Conservation (phyloP, 1,139 yeast genomes). For the Scheffersomyces parashehatae region DNA sequence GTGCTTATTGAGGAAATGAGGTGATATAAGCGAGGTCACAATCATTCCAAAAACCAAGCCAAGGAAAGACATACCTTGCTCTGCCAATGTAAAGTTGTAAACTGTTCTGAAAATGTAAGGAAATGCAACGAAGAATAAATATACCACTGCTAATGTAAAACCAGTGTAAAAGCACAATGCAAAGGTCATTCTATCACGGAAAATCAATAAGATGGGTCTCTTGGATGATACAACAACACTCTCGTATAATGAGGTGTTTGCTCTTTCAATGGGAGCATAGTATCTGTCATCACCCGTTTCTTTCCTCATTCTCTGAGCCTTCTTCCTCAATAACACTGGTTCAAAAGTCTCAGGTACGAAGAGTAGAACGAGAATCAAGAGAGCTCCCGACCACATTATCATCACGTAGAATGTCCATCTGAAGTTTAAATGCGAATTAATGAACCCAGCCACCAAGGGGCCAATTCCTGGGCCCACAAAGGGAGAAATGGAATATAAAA, state of each 20-base stretch:
- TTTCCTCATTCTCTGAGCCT: slow-evolving; percentile 17
- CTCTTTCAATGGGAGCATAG: slow-evolving; percentile 51
- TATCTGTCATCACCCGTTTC: slow-evolving; percentile 23
- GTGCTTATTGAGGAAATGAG: background rate
- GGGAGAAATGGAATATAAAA: slow-evolving; percentile 32
- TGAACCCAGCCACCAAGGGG: slow-evolving; percentile 32
- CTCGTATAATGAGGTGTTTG: slow-evolving; percentile 21
- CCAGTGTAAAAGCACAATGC: slow-evolving; percentile 65
- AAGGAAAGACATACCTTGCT: slow-evolving; percentile 51
- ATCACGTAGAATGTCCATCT: slow-evolving; percentile 29
- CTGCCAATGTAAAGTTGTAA: slow-evolving; percentile 39
- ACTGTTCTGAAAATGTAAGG: slow-evolving; percentile 55
- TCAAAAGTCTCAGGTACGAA: slow-evolving; percentile 23
- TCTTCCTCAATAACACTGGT: slow-evolving; percentile 16
- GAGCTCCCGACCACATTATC: slow-evolving; percentile 23
- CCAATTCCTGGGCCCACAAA: slow-evolving; percentile 37
- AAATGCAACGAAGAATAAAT: slow-evolving; percentile 62
- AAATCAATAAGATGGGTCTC: slow-evolving; percentile 55
- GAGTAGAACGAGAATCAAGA: slow-evolving; percentile 15
- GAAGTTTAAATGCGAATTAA: slow-evolving; percentile 20
- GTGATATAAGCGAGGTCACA: background rate
- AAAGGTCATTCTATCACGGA: slow-evolving; percentile 63
- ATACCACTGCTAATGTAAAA: slow-evolving; percentile 57
- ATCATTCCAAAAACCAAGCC: slow-evolving; percentile 54
- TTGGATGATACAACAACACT: slow-evolving; percentile 41